These are phyloP conservation scores for Flaveria ramosissima DNA, from an alignment of 129 eudicot genomes.

Conservation along the genomic window DNA sequence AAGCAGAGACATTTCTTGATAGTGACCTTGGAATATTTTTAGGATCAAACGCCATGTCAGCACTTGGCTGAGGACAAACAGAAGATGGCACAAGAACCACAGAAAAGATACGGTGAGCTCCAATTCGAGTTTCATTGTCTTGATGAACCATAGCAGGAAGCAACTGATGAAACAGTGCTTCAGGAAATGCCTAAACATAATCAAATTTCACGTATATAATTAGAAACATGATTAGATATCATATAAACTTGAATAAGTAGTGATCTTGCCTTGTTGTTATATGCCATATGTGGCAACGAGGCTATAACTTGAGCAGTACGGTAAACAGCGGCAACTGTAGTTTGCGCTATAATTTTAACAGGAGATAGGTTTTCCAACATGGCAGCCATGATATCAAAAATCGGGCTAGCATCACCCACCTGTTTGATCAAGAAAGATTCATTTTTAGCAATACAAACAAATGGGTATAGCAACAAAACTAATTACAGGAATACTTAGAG, in stretches of 20 bases:
- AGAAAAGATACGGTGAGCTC: conserved; percentile 72
- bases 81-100: conserved; percentile 84
- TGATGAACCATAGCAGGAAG: conserved; percentile 72
- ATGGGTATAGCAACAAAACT: neutral
- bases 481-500: neutral
- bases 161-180: conserved; percentile 70
- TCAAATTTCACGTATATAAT: neutral
- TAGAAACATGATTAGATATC: neutral
- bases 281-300: conserved; percentile 58
- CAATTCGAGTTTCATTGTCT: conserved; percentile 66
- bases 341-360: conserved; percentile 62
- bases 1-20: conserved; percentile 63
- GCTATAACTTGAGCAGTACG: conserved; percentile 73
- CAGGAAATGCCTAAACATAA: conserved; percentile 63
- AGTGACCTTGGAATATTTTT: conserved; percentile 55
- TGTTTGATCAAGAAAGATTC: conserved; percentile 29
- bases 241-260: conserved; percentile 3
- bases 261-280: conserved; percentile 61
- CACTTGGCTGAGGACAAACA: conserved; percentile 54
- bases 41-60: conserved; percentile 20
- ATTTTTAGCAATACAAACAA: conserved; percentile 14
- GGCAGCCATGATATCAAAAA: conserved; percentile 76
- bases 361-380: conserved; percentile 73
- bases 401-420: conserved; percentile 86
- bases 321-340: conserved; percentile 69